phyloP scores from a whole-genome alignment of 805 yeast species.

The Danielia oregonensis region DNA sequence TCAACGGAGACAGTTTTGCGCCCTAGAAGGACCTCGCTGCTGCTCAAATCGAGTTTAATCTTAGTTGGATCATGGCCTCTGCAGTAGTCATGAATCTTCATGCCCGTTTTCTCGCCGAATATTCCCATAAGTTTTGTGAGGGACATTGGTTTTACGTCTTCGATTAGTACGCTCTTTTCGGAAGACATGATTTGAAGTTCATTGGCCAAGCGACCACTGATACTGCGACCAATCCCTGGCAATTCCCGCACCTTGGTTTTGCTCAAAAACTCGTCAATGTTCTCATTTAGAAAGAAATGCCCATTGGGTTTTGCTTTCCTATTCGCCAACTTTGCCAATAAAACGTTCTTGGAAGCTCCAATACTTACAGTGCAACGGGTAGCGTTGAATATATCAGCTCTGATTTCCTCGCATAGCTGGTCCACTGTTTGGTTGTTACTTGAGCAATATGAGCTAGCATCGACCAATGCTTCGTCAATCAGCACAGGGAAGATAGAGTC shows the following conservation, averaged over 20 bases:
- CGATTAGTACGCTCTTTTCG: slow-evolving; percentile 25
- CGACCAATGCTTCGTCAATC: slow-evolving; percentile 87
- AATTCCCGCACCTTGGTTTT: slow-evolving; percentile 36
- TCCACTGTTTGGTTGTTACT: slow-evolving; percentile 3
- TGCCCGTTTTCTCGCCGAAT: slow-evolving; percentile 72
- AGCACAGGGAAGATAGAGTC: slow-evolving; percentile 72
- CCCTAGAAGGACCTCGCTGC: slow-evolving; percentile 42
- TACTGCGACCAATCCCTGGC: slow-evolving; percentile 63
- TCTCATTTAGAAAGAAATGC: slow-evolving; percentile 31
- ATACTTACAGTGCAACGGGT: slow-evolving; percentile 73
- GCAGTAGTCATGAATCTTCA: slow-evolving; percentile 54
- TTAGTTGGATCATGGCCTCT: slow-evolving; percentile 66
- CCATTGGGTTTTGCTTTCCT: slow-evolving; percentile 82
- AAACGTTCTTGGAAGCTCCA: slow-evolving; percentile 71
- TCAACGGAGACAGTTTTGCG: slow-evolving; percentile 84
- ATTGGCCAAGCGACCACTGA: slow-evolving; percentile 42
- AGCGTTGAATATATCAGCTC: slow-evolving; percentile 34
- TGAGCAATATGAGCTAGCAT: slow-evolving; percentile 40
- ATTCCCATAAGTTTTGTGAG: slow-evolving; percentile 35
- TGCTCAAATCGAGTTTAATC: slow-evolving; percentile 48
- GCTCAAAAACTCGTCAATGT: slow-evolving; percentile 30
- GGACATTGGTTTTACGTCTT: slow-evolving; percentile 34
- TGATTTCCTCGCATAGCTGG: slow-evolving; percentile 30
- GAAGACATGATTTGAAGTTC: slow-evolving; percentile 18
- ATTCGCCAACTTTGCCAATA: slow-evolving; percentile 74